Conservation (phyloP, 148 eudicot genomes). For the Rhododendron ovatum region DNA sequence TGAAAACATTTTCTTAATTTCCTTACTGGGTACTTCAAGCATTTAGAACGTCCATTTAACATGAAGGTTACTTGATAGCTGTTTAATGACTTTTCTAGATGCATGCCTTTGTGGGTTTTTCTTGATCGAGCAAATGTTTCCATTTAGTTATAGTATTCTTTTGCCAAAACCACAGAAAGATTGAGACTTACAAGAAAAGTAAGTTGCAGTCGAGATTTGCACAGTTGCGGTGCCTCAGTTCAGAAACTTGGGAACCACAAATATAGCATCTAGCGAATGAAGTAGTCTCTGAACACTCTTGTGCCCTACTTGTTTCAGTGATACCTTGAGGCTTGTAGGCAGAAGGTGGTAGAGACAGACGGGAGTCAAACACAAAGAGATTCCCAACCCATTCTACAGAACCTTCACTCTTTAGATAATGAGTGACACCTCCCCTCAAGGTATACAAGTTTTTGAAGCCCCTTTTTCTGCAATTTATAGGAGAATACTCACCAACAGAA, state of each 20-base stretch:
- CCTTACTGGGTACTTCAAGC: background rate
- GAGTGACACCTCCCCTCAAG: constrained; percentile 83
- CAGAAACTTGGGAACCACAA: constrained; percentile 70
- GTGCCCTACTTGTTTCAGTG: constrained; percentile 25
- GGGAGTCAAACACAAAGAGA: constrained; percentile 86
- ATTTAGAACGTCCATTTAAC: background rate
- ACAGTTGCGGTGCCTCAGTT: constrained; percentile 87
- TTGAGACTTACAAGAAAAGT: constrained; percentile 76
- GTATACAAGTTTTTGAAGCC: constrained; percentile 86
- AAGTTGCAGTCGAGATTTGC: constrained; percentile 96
- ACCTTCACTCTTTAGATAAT: constrained; percentile 82
- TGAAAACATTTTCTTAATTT: background rate
- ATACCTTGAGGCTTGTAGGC: constrained; percentile 47
- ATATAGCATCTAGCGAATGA: constrained; percentile 76
- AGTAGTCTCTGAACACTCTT: constrained; percentile 21
- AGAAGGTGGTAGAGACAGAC: constrained; percentile 89
- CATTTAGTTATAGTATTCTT: background rate
- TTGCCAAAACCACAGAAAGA: background rate
- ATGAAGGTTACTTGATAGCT: background rate
- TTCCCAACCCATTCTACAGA: constrained; percentile 79
- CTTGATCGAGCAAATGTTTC: background rate
- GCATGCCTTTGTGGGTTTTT: background rate
- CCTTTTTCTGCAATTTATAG: constrained; percentile 38
- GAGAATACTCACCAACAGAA: background rate
- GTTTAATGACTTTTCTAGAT: background rate